Percentiles rank a stretch among this genome's conserved stretches.
Conservation (phyloP, 805 yeast species). For the Priceomyces castillae region DNA sequence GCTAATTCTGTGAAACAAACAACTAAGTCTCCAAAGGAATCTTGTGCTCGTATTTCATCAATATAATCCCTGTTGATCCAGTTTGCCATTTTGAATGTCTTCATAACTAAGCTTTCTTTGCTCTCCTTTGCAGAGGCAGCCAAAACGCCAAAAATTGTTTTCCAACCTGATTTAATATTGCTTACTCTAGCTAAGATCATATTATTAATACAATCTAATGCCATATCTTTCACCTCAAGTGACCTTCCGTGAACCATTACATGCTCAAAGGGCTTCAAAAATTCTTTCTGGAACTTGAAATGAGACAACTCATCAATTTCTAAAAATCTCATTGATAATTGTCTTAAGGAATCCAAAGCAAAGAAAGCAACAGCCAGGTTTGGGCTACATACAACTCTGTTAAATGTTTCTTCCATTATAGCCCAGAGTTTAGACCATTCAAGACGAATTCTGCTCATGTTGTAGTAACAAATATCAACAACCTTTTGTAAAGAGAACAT, state of each 20-base stretch:
- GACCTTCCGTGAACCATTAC: slow-evolving; percentile 67
- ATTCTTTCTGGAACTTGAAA: slow-evolving; percentile 93
- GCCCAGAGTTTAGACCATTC: slow-evolving; percentile 98
- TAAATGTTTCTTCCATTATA: slow-evolving; percentile 86
- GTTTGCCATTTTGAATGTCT: slow-evolving; percentile 62
- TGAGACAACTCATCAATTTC: slow-evolving; percentile 93
- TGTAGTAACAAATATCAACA: slow-evolving; percentile 96
- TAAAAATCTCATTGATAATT: slow-evolving; percentile 85
- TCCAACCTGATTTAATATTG: slow-evolving; percentile 91
- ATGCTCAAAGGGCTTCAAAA: slow-evolving; percentile 84
- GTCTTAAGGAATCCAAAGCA: slow-evolving; percentile 92
- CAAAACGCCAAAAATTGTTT: slow-evolving; percentile 76
- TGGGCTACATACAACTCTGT: slow-evolving; percentile 75
- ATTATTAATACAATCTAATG: slow-evolving; percentile 82
- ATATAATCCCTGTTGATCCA: slow-evolving; percentile 61
- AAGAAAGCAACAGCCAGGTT: slow-evolving; percentile 78
- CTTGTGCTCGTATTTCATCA: slow-evolving; percentile 64
- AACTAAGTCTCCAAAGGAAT: slow-evolving; percentile 64
- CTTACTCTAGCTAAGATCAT: slow-evolving; percentile 75
- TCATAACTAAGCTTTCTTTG: slow-evolving; percentile 57
- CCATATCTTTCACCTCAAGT: slow-evolving; percentile 78
- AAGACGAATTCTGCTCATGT: slow-evolving; percentile 92
- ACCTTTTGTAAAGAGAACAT: slow-evolving; percentile 91
- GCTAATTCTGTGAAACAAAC: slow-evolving; percentile 75
- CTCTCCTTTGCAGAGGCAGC: slow-evolving; percentile 66